Conservation (phyloP, 1,284 basidiomycete species). For the Rhizoctonia solani region DNA sequence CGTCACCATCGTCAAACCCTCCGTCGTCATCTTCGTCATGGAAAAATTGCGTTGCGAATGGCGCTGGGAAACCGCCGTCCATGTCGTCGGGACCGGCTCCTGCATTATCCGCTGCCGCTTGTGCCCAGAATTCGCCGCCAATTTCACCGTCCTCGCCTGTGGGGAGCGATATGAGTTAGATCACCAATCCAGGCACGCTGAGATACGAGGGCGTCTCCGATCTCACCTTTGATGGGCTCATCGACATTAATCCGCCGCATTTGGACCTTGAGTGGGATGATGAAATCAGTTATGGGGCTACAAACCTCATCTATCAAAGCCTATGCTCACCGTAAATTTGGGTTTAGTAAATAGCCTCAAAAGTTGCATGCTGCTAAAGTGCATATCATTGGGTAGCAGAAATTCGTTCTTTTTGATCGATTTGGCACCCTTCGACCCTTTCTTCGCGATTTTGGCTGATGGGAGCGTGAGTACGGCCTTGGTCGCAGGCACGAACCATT, state of each 20-base stretch:
- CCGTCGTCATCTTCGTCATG: slow-evolving; percentile 90
- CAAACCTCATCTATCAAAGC: slow-evolving; percentile 37
- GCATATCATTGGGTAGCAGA: slow-evolving; percentile 94
- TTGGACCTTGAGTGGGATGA: slow-evolving; percentile 66
- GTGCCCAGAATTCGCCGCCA: slow-evolving; percentile 94
- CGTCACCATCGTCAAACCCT: slow-evolving; percentile 77
- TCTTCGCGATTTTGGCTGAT: slow-evolving; percentile 56
- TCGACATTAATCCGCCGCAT: slow-evolving; percentile 72
- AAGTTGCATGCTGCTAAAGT: slow-evolving; percentile 89
- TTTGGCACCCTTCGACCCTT: slow-evolving; percentile 50
- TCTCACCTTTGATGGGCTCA: slow-evolving; percentile 15
- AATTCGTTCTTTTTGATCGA: slow-evolving; percentile 75
- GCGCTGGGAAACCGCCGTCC: slow-evolving; percentile 64
- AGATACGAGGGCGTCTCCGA: neutral
- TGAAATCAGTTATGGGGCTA: slow-evolving; percentile 22
- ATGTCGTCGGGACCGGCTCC: slow-evolving; percentile 56
- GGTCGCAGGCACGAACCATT: slow-evolving; percentile 80
- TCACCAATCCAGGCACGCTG: slow-evolving; percentile 3
- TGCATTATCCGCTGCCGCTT: slow-evolving; percentile 81
- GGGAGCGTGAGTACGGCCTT: slow-evolving; percentile 71
- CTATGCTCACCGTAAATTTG: slow-evolving; percentile 74
- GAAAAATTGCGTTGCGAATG: slow-evolving; percentile 97
- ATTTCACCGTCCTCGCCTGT: slow-evolving; percentile 74
- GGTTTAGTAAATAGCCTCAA: slow-evolving; percentile 95
- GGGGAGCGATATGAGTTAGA: no score